phyloP scores from a whole-genome alignment of 1,284 basidiomycete species.

The Marasmius fiardii region DNA sequence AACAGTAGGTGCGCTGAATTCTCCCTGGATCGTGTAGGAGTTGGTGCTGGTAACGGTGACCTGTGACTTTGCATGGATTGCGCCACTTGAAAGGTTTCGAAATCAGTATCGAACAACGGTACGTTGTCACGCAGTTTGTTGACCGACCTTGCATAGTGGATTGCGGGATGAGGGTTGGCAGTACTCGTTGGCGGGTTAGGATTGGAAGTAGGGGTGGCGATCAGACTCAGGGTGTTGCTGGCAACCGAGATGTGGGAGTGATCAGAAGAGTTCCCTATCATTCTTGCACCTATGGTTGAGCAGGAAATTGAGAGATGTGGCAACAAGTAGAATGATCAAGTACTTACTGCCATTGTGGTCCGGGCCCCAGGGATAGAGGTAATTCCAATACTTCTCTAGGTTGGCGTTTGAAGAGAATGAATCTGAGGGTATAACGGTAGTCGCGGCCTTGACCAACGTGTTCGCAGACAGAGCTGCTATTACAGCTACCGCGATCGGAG shows the following conservation, averaged over 20 bases:
- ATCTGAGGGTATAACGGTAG: constrained; percentile 35
- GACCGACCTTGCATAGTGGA: constrained; percentile 34
- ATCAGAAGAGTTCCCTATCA: constrained; percentile 36
- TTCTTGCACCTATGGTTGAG: constrained; percentile 32
- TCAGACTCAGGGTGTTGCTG: constrained; percentile 35
- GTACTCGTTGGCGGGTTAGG: constrained; percentile 35
- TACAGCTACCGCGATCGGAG: background rate
- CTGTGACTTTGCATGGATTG: constrained; percentile 38
- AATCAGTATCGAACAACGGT: background rate
- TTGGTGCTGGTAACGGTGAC: constrained; percentile 35
- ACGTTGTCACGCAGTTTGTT: background rate
- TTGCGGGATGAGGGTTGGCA: constrained; percentile 34
- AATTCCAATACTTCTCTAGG: constrained; percentile 37
- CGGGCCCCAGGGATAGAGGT: constrained; percentile 44
- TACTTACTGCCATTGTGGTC: constrained; percentile 42
- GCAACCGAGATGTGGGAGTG: constrained; percentile 34
- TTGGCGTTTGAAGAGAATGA: constrained; percentile 34
- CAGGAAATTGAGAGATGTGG: background rate
- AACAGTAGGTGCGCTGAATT: constrained; percentile 38
- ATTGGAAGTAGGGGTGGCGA: constrained; percentile 37
- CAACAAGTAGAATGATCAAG: background rate
- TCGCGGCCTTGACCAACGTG: constrained; percentile 24
- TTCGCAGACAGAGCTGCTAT: background rate
- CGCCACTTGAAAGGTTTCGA: constrained; percentile 26
- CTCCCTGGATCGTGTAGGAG: constrained; percentile 36